These are phyloP conservation scores for Thraustotheca clavata DNA, from an alignment of 352 stramenopile species.

Conservation along the genomic window DNA sequence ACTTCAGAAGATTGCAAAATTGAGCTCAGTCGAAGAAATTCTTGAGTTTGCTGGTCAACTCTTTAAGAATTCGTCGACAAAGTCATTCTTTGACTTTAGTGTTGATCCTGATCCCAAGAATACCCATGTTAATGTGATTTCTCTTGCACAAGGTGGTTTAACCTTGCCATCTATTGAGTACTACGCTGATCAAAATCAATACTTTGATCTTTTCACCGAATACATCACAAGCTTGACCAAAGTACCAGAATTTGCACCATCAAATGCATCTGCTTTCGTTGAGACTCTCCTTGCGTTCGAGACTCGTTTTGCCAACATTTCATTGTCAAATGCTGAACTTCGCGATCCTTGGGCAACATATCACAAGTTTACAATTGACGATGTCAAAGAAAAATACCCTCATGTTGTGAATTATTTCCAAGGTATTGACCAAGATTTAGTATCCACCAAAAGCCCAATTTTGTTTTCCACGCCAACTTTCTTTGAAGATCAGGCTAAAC, in stretches of 20 bases:
- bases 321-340: slow-evolving; percentile 79
- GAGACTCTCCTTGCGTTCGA: slow-evolving; percentile 59
- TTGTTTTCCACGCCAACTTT: slow-evolving; percentile 44
- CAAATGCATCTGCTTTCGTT: slow-evolving; percentile 23
- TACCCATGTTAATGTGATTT: slow-evolving; percentile 36
- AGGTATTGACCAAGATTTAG: slow-evolving; percentile 36
- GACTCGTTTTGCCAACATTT: slow-evolving; percentile 66
- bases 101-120: slow-evolving; percentile 41
- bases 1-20: slow-evolving; percentile 32
- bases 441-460: slow-evolving; percentile 30
- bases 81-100: slow-evolving; percentile 41
- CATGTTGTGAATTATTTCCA: slow-evolving; percentile 42
- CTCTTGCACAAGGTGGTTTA: slow-evolving; percentile 43
- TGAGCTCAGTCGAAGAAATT: slow-evolving; percentile 33
- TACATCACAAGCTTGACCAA: slow-evolving; percentile 27
- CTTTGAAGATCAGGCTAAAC: slow-evolving; percentile 40
- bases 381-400: slow-evolving; percentile 46
- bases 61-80: slow-evolving; percentile 33
- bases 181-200: slow-evolving; percentile 42
- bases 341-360: slow-evolving; percentile 80
- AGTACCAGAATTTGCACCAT: not conserved
- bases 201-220: slow-evolving; percentile 38
- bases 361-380: slow-evolving; percentile 69
- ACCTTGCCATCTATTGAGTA: slow-evolving; percentile 57
- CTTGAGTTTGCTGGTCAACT: slow-evolving; percentile 38